Conservation (phyloP, 2,329 filamentous ascomycete genomes). For the Fusarium agapanthi region DNA sequence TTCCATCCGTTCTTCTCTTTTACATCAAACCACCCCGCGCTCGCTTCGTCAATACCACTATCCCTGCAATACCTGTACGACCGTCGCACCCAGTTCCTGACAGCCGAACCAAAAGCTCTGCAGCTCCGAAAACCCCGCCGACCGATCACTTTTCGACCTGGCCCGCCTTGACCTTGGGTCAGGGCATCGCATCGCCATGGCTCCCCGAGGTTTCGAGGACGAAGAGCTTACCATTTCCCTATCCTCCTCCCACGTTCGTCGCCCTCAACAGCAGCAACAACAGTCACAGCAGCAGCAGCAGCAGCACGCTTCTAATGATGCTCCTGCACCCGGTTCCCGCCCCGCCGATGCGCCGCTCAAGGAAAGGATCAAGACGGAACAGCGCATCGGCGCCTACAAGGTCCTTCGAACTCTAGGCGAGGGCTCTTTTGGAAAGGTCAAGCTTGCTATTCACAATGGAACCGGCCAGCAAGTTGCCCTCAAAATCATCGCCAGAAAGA, state of each 20-base stretch:
- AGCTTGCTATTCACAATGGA: constrained; percentile 90
- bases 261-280: constrained; percentile 50
- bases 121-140: constrained; percentile 20
- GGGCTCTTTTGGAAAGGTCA: constrained; percentile 98
- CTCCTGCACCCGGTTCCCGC: constrained; percentile 41
- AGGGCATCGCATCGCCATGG: constrained; percentile 51
- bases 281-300: constrained; percentile 19
- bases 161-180: constrained; percentile 28
- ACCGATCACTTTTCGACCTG: constrained; percentile 13
- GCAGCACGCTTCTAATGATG: constrained; percentile 37
- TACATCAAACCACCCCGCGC: not conserved
- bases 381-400: constrained; percentile 91
- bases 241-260: constrained; percentile 70
- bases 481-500: constrained; percentile 97
- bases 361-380: constrained; percentile 71
- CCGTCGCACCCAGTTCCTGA: not conserved
- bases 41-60: not conserved
- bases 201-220: constrained; percentile 72
- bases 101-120: constrained; percentile 3
- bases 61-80: not conserved
- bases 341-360: constrained; percentile 48
- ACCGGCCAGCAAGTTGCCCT: constrained; percentile 95
- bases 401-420: constrained; percentile 91
- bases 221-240: constrained; percentile 85
- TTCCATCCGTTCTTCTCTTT: not conserved